Percentiles rank a stretch among this genome's conserved stretches.
These are phyloP conservation scores for Nigrograna mackinnonii DNA, from an alignment of 2,329 filamentous ascomycete species.

Conservation along the genomic window DNA sequence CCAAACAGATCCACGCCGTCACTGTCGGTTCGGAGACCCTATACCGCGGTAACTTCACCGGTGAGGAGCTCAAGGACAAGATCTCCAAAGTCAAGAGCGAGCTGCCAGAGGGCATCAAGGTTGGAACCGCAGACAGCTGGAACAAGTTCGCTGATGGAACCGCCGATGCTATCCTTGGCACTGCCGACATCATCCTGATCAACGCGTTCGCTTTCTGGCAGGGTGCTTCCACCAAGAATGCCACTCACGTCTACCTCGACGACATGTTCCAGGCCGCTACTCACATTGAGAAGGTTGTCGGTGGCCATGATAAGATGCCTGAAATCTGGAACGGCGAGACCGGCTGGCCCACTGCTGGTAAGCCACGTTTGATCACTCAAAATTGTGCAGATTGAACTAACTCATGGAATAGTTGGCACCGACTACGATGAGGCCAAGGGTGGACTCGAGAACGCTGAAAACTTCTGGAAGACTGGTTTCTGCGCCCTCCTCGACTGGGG, in stretches of 20 bases:
- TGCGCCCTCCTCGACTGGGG: constrained; percentile 68
- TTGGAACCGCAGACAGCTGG: constrained; percentile 74
- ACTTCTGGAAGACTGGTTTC: constrained; percentile 65
- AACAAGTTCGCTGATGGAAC: constrained; percentile 73
- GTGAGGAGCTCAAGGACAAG: constrained; percentile 60
- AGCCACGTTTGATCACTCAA: constrained; percentile 7
- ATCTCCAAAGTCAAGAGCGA: constrained; percentile 64
- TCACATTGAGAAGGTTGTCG: constrained; percentile 64
- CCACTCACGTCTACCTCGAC: constrained; percentile 66
- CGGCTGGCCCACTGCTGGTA: constrained; percentile 63
- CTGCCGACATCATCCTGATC: constrained; percentile 64
- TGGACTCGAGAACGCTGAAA: constrained; percentile 60
- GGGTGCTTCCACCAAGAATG: constrained; percentile 60
- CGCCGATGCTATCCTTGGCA: constrained; percentile 65
- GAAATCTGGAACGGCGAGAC: constrained; percentile 73
- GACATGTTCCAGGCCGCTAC: constrained; percentile 67
- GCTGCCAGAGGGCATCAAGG: constrained; percentile 55
- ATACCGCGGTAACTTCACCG: constrained; percentile 70
- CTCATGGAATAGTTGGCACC: constrained; percentile 53
- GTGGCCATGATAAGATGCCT: constrained; percentile 54
- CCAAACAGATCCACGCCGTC: constrained; percentile 66
- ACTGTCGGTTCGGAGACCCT: constrained; percentile 73
- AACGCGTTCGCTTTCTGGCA: constrained; percentile 79
- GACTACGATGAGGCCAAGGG: constrained; percentile 66
- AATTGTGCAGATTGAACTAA: constrained; percentile 10